Percentiles rank a stretch among this genome's conserved stretches.
Evolutionary conservation across 805 yeast genomes (phyloP).

Genomic region (Wickerhamiella vanderwaltii): DNA sequence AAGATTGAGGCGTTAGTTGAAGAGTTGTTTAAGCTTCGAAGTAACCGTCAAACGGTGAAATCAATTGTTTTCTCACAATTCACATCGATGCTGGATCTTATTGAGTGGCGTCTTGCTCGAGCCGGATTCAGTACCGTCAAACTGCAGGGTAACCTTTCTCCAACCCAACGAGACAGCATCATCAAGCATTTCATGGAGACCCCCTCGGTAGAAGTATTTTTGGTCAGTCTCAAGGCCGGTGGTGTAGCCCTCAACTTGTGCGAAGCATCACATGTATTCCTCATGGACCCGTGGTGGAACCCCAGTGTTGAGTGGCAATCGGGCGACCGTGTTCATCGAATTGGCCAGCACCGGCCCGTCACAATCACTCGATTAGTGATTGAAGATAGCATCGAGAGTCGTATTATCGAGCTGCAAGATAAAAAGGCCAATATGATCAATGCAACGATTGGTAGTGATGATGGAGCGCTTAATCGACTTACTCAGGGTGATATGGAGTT

Average conservation of each 20-base stretch:
- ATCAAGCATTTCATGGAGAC: constrained; percentile 87
- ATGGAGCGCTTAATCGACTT: constrained; percentile 73
- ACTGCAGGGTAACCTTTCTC: constrained; percentile 94
- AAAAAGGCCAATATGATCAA: constrained; percentile 97
- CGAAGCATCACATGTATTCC: constrained; percentile 93
- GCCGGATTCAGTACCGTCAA: constrained; percentile 95
- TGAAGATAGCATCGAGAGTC: constrained; percentile 92
- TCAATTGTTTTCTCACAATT: constrained; percentile 96
- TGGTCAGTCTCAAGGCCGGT: constrained; percentile 94
- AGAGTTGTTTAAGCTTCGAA: constrained; percentile 74
- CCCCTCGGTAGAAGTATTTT: constrained; percentile 80
- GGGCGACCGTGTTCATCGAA: constrained; percentile 95
- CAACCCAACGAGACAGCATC: constrained; percentile 84
- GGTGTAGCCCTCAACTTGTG: constrained; percentile 95
- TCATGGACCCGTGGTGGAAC: constrained; percentile 99
- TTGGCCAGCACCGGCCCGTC: constrained; percentile 92
- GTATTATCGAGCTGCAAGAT: constrained; percentile 90
- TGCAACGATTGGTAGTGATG: constrained; percentile 90
- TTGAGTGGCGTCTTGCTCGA: constrained; percentile 87
- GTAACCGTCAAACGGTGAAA: constrained; percentile 79
- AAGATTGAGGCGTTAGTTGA: constrained; percentile 94
- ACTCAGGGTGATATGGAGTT: constrained; percentile 94
- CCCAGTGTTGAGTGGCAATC: constrained; percentile 98
- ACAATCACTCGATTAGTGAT: constrained; percentile 84
- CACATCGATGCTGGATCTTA: constrained; percentile 89